These are phyloP conservation scores for Cajanus cajan DNA, from an alignment of 306 rosid species.

Conservation along the genomic window DNA sequence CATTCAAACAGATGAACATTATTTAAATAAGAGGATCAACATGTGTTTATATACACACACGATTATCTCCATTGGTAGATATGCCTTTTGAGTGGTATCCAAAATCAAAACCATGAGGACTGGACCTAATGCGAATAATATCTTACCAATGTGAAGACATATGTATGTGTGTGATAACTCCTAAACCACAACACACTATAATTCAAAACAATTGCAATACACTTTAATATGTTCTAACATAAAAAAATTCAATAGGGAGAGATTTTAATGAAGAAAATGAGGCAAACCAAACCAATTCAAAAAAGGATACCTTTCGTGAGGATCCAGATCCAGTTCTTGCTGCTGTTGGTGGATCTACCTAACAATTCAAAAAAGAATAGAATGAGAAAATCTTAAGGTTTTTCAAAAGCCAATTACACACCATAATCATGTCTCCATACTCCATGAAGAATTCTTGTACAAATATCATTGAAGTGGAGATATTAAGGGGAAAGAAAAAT, in stretches of 20 bases:
- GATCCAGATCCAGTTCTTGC: conserved; percentile 82
- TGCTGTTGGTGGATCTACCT: conserved; percentile 84
- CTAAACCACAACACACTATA: background rate
- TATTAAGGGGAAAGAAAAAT: background rate
- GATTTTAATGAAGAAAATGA: conserved; percentile 19
- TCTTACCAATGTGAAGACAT: no score
- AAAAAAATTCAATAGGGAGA: background rate
- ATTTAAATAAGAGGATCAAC: no score
- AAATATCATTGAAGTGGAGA: background rate
- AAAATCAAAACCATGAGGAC: no score
- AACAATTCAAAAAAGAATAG: conserved; percentile 26
- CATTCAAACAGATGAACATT: no score
- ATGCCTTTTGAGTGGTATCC: no score
- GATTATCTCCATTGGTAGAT: no score
- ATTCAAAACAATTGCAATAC: background rate
- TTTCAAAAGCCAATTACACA: conserved; percentile 23
- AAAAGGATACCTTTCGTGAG: conserved; percentile 74
- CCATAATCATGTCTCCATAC: conserved; percentile 7
- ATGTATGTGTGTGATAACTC: no score
- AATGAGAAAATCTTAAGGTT: conserved; percentile 1
- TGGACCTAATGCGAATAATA: no score
- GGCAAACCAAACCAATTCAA: conserved; percentile 19
- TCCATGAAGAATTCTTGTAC: conserved; percentile 15
- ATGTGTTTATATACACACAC: no score
- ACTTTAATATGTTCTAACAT: background rate